Evolutionary conservation across 805 yeast genomes (phyloP), one percentile per base, ranked within the genome.

Genomic region (Zygosaccharomyces bisporus): DNA sequence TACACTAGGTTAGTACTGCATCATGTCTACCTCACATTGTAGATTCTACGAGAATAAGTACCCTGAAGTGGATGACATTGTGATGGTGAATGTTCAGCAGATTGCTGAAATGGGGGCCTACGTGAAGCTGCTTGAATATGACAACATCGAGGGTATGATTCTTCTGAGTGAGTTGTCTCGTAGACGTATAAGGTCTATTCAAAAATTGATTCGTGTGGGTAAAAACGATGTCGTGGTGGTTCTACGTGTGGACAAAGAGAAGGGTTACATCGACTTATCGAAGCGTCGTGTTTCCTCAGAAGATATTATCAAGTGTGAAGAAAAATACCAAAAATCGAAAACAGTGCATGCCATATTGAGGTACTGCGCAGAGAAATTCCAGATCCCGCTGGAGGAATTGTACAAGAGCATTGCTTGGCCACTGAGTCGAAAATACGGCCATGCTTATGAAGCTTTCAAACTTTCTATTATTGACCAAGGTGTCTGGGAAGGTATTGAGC

Each of bases 21-120:
- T 44, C 33, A 86, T 87, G 95, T 83, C 90, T 61, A 80, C 86
- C 32, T 82, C 95, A 37, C 83, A 86, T 68, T 90, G 96, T 75
- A 84, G 99, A 73, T 93, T 85, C 72, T 93, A 93, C 68, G 99
- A 91, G 71, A 93, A 90, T 80, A 91, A 90, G 70, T 93, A 82
- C 74, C 99, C 99, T 49, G 99, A 93, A 71, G 95, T 93, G 61
- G 99, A 93, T 58, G 99, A 93, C 68, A 95, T 93, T 57, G 98
- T 93, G 53, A 91, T 93, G 95, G 99, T 93, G 64, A 93, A 93
- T 70, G 99, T 93, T 56, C 95, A 86, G 69, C 95, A 86, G 67
- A 93, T 93, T 58, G 99, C 98, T 56, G 99, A 93, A 69, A 93
- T 93, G 99, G 99, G 99, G 48, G 99, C 99, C 10, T 93, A 93